phyloP scores from a whole-genome alignment of 139 green algal genomes.

The Mesotaenium endlicherianum region DNA sequence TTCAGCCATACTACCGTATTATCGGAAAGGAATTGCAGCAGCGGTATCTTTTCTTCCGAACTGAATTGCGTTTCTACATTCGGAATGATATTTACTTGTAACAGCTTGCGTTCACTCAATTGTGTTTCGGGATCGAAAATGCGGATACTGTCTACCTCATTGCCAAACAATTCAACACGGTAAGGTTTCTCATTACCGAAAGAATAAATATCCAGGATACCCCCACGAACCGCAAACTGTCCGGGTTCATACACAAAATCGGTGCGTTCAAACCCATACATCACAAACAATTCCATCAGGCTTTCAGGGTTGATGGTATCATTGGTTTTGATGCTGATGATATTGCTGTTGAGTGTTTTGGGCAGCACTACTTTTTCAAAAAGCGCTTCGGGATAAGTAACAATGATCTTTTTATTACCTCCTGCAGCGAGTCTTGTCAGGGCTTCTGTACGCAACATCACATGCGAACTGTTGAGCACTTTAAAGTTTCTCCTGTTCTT shows the following conservation, averaged over 20 bases:
- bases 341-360: not conserved
- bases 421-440: not conserved
- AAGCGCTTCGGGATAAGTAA: not conserved
- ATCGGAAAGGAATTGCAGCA: not conserved
- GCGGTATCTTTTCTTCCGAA: not conserved
- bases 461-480: not conserved
- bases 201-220: not conserved
- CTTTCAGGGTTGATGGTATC: not conserved
- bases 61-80: not conserved
- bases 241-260: not conserved
- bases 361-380: not conserved
- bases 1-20: not conserved
- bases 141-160: not conserved
- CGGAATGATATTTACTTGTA: not conserved
- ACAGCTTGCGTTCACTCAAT: not conserved
- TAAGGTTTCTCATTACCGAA: not conserved
- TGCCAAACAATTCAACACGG: not conserved
- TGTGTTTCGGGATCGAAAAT: not conserved
- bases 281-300: not conserved
- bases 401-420: not conserved
- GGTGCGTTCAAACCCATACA: not conserved
- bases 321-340: not conserved
- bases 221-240: not conserved
- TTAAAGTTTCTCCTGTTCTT: not conserved
- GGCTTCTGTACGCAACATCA: not conserved